Evolutionary conservation across 2,329 filamentous ascomycete species (phyloP), one percentile per base, ranked within the genome.

Genomic region (Cryphonectria nitschkei): DNA sequence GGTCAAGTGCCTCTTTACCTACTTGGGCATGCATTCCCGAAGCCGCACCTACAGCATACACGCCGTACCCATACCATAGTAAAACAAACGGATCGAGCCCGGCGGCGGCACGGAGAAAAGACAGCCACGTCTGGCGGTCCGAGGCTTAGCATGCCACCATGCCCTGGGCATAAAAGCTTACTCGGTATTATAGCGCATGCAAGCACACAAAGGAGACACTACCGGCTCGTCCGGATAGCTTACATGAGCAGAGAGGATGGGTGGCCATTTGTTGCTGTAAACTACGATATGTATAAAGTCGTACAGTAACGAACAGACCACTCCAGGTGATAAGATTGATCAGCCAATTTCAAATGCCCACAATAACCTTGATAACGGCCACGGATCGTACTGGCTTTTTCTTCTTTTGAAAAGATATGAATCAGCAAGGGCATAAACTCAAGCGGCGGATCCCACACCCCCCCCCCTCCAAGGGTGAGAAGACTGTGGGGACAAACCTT

Each of bases 1-100:
- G 52, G 16, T 34, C 54, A 32, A 29, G 26, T 58, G 54, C 54
- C n/a, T 50, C 52, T 32, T 58, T 46, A 29, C 61, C 61, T 64
- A 26, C 34, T 64, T 32, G 61, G 61, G 61, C 39, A 64, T 64
- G 61, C 26, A 39, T 39, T 64, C n/a, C 61, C 61, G 61, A 64
- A 43, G 61, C 37, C 61, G 39, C 37, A 43, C 8, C n/a, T 29
- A 41, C 37, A 29, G 34, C 34, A 8, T 39, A n/a, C 58, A 62
- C 3, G 39, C 26, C 43, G 22, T 22, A 32, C 54, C 34, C 54
- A 34, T 34, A 37, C 37, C 29, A 34, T 22, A 61, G 26, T 37
- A 62, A 32, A 39, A 37, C 32, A 32, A 16, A 22, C 11, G 34
- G 11, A 22, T n/a, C 37, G 46, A 41, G 54, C 46, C 46, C 52